Evolutionary conservation across 495 filamentous ascomycete species (phyloP), one percentile per base, ranked within the genome.

Genomic region (Hypoxylon crocopeplum): DNA sequence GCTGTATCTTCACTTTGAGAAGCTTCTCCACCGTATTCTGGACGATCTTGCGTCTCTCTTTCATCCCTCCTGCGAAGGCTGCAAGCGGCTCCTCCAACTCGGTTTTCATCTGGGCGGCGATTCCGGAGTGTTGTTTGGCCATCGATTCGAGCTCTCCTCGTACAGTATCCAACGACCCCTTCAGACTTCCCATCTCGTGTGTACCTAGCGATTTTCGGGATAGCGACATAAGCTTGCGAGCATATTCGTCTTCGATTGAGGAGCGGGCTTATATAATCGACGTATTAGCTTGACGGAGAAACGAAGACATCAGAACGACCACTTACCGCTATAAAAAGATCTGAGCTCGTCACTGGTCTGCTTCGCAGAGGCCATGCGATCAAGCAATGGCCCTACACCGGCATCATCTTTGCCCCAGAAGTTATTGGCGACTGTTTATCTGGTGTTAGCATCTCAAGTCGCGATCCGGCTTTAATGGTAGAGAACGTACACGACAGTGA

Each of bases 361-460:
- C 79, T 99, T 99, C 25, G 95, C 89, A 79, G 87, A 88, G 71
- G 93, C 90, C 91, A 99, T 96, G 69, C 95, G 93, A 70, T 95
- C 91, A 34, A 99, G 83, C 74, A 99, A 84, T 48, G 95, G 95
- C 37, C 81, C 80, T 62, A 98, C 90, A 62, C 95, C 95, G 33
- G 95, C 95, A 79, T 99, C 95, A 72, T 99, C 92, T 80, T 93
- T 97, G 56, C 95, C 95, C 95, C 95, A 99, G 76, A 99, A 99
- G 72, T 99, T 98, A 77, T 98, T 98, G 67, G 95, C 92, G 75
- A 98, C 92, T 96, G 41, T 41, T 39, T 13, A 12, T n/a, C 37
- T 34, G 1, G 3, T 41, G 32, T 68, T 60, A 70, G 67, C 53
- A 49, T 54, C 21, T 25, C 1, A 7, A 1, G 2, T 5, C 32